phyloP scores from a whole-genome alignment of 2,329 filamentous ascomycete species.

The Cladosporium sp. region DNA sequence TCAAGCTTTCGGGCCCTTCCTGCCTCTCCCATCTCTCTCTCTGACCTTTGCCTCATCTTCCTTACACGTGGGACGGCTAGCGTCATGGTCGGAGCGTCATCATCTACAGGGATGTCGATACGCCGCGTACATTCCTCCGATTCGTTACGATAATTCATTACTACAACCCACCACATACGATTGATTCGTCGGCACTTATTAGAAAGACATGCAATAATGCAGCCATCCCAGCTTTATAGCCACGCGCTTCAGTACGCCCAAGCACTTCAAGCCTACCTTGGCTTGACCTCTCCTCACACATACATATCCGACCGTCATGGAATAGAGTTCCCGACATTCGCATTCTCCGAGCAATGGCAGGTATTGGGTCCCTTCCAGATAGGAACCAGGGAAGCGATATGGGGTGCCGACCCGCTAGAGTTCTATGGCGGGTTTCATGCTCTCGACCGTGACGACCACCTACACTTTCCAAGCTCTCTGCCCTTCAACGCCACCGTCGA shows the following conservation, averaged over 20 bases:
- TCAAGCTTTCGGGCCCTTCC: constrained; percentile 9
- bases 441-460: constrained; percentile 40
- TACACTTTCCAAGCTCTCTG: constrained; percentile 48
- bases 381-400: constrained; percentile 56
- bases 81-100: not conserved
- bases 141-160: no score
- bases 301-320: not conserved
- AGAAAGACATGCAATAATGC: not conserved
- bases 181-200: no score
- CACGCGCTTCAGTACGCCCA: not conserved
- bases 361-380: constrained; percentile 55
- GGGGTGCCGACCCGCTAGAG: constrained; percentile 57
- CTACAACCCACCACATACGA: no score
- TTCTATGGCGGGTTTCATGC: constrained; percentile 48
- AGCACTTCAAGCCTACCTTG: not conserved
- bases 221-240: not conserved
- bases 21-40: constrained; percentile 5
- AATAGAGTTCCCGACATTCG: not conserved
- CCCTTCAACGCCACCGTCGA: constrained; percentile 46
- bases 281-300: not conserved
- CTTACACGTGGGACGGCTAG: constrained; percentile 2
- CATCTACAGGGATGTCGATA: constrained; percentile 4
- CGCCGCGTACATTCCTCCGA: no score
- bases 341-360: constrained; percentile 40
- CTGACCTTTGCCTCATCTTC: not conserved